Percentiles rank a stretch among this genome's conserved stretches.
Conservation (phyloP, 768 basidiomycete species). For the Leccinum uliginosum region DNA sequence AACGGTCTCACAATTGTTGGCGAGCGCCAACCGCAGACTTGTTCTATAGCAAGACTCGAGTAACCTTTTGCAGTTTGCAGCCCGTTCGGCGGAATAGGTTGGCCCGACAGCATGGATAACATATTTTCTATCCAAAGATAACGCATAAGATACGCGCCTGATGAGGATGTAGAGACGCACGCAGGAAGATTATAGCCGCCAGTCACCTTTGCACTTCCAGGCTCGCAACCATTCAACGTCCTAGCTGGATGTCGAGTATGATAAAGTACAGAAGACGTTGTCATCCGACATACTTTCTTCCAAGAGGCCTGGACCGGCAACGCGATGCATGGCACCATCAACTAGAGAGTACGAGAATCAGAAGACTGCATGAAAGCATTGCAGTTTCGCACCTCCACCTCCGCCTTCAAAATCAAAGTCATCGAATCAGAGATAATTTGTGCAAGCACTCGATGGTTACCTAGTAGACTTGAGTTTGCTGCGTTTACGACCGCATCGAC, state of each 20-base stretch:
- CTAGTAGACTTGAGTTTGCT: conserved; percentile 68
- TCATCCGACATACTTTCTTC: conserved; percentile 57
- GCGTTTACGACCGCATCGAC: conserved; percentile 81
- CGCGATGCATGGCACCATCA: conserved; percentile 77
- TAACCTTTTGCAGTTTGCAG: conserved; percentile 44
- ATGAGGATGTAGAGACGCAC: conserved; percentile 41
- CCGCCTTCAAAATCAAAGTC: conserved; percentile 48
- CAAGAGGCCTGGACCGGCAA: conserved; percentile 61
- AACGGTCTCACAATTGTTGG: conserved; percentile 58
- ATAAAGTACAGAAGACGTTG: not conserved
- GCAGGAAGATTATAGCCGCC: conserved; percentile 71
- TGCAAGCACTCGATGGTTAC: conserved; percentile 32
- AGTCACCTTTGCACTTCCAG: conserved; percentile 78
- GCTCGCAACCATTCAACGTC: conserved; percentile 59
- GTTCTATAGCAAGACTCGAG: conserved; percentile 66
- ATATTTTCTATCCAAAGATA: conserved; percentile 43
- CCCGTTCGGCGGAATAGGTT: conserved; percentile 40
- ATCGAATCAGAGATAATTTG: not conserved
- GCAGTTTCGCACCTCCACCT: conserved; percentile 56
- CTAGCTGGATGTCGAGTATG: conserved; percentile 55
- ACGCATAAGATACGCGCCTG: not conserved
- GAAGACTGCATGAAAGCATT: not conserved
- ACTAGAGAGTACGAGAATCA: conserved; percentile 38
- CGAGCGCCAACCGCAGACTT: conserved; percentile 58
- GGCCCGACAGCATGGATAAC: conserved; percentile 85